phyloP scores from a whole-genome alignment of 1,284 basidiomycete genomes.

The Paramarasmius palmivorus region DNA sequence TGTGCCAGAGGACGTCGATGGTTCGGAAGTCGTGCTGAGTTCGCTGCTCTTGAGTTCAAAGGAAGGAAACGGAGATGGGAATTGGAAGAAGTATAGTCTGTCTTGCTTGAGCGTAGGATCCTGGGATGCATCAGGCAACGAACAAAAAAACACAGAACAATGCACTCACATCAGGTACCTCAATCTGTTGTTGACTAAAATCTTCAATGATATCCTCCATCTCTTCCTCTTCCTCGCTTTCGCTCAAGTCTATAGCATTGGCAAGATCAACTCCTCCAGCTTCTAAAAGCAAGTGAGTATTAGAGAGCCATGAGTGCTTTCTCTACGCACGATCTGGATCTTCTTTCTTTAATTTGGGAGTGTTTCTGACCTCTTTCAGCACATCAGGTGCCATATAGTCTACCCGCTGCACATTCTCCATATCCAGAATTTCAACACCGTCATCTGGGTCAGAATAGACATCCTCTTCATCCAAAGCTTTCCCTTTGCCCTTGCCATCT shows the following conservation, averaged over 20 bases:
- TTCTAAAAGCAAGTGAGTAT: constrained; percentile 16
- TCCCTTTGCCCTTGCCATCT: constrained; percentile 27
- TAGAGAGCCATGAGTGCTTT: too few species aligned
- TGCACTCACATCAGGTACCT: constrained; percentile 28
- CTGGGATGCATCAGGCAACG: constrained; percentile 28
- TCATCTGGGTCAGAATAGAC: constrained; percentile 88
- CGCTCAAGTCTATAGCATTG: constrained; percentile 80
- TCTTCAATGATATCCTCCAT: constrained; percentile 84
- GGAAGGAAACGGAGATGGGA: constrained; percentile 85
- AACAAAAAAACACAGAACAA: background rate
- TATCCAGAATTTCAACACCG: constrained; percentile 85
- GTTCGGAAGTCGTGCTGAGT: constrained; percentile 29
- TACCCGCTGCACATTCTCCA: constrained; percentile 78
- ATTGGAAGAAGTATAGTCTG: constrained; percentile 89
- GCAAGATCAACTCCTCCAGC: constrained; percentile 55
- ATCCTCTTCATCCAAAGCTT: constrained; percentile 41
- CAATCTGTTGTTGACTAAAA: constrained; percentile 55
- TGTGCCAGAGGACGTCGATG: constrained; percentile 16
- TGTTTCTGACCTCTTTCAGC: constrained; percentile 58
- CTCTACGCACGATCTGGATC: constrained; percentile 30
- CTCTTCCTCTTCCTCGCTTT: constrained; percentile 86
- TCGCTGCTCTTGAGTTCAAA: constrained; percentile 47
- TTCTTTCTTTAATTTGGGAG: constrained; percentile 49
- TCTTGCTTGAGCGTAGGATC: constrained; percentile 54
- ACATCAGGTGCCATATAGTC: constrained; percentile 90